phyloP scores from a whole-genome alignment of 768 basidiomycete genomes.

The Sarcodon aspratus region DNA sequence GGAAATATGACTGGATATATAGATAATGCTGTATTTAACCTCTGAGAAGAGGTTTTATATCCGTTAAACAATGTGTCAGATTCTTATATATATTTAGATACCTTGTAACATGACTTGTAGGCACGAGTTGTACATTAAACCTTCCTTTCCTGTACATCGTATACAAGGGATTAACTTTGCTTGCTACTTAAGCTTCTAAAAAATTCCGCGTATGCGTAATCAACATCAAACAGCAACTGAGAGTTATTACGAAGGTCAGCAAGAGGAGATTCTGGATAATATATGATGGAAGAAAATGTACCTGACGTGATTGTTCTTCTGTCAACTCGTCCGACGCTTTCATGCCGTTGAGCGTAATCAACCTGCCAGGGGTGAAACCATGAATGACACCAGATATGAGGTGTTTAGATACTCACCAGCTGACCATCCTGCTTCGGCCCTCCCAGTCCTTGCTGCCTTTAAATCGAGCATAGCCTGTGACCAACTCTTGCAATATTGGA shows the following conservation, averaged over 20 bases:
- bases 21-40: no score
- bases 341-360: conserved; percentile 95
- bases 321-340: conserved; percentile 93
- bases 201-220: conserved; percentile 92
- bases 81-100: no score
- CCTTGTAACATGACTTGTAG: no score
- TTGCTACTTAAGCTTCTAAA: conserved; percentile 60
- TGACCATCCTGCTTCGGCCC: conserved; percentile 85
- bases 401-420: conserved; percentile 50
- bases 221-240: conserved; percentile 91
- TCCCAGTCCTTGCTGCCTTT: conserved; percentile 96
- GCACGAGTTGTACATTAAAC: background rate
- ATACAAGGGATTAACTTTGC: conserved; percentile 5
- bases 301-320: conserved; percentile 92
- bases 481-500: conserved; percentile 90
- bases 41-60: no score
- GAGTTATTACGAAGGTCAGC: background rate
- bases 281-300: conserved; percentile 16
- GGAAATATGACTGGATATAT: no score
- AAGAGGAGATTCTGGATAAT: background rate
- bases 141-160: background rate
- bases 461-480: conserved; percentile 88
- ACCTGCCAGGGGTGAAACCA: conserved; percentile 33
- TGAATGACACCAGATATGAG: background rate
- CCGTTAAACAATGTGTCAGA: no score